Conservation (phyloP, 2,329 filamentous ascomycete species). For the Calonectria crousiana region DNA sequence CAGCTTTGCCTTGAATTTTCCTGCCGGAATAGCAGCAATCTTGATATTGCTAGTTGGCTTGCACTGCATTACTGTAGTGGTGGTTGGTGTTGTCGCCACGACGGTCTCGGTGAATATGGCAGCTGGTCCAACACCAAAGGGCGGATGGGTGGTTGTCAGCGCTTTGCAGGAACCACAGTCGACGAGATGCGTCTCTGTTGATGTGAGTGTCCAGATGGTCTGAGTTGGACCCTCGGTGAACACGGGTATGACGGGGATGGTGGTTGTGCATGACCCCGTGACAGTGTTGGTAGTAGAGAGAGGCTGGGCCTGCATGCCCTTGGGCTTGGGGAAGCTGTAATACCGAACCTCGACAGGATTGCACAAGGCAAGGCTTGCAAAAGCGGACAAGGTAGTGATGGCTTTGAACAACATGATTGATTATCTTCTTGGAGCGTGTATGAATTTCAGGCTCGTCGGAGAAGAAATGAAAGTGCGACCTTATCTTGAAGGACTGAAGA, state of each 20-base stretch:
- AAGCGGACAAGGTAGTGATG: background rate
- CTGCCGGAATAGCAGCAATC: background rate
- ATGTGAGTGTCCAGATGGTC: background rate
- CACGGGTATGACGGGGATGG: background rate
- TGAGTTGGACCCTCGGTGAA: background rate
- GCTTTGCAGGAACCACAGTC: background rate
- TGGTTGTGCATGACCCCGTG: background rate
- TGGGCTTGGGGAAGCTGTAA: background rate
- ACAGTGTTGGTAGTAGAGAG: background rate
- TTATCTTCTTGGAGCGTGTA: background rate
- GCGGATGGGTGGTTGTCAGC: background rate
- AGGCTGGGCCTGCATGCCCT: background rate
- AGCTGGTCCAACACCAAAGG: background rate
- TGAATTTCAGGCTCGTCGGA: background rate
- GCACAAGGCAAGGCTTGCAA: background rate
- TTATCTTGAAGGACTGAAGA: background rate
- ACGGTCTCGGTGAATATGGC: background rate
- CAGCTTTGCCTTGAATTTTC: background rate
- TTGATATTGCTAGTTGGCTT: background rate
- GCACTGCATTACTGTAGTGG: background rate
- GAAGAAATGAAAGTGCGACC: background rate
- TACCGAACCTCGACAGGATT: background rate
- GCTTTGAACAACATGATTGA: background rate
- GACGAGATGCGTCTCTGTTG: background rate
- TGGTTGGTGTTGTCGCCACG: background rate